Evolutionary conservation across 352 stramenopile species (phyloP).

Genomic region (Thalassiosira exigua): DNA sequence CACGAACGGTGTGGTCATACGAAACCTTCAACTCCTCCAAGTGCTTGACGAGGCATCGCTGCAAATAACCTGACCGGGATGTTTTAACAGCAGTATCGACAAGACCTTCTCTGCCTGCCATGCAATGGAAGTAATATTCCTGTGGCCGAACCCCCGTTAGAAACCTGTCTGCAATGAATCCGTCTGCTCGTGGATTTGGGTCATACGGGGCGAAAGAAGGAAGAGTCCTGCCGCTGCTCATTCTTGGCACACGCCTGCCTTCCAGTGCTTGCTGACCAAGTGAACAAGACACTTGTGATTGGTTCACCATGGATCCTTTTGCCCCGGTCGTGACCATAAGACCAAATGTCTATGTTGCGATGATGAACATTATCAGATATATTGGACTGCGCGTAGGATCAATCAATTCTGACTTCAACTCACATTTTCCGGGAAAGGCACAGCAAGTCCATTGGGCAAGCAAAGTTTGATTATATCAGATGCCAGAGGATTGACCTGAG

Average conservation of each 20-base stretch:
- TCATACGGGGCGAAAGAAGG: constrained; percentile 98
- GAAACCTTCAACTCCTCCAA: constrained; percentile 96
- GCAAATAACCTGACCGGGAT: constrained; percentile 98
- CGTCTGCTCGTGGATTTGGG: constrained; percentile 95
- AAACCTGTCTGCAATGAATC: constrained; percentile 99
- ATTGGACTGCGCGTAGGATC: background rate
- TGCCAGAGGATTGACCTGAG: constrained; percentile 88
- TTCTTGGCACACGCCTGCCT: constrained; percentile 97
- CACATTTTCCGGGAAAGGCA: constrained; percentile 97
- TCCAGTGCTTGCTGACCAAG: constrained; percentile 99
- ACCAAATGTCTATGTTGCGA: constrained; percentile 89
- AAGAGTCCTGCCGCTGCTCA: constrained; percentile 96
- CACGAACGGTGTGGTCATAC: constrained; percentile 99
- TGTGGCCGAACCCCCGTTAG: constrained; percentile 95
- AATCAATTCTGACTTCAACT: constrained; percentile 15
- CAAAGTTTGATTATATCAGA: constrained; percentile 99
- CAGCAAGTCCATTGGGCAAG: constrained; percentile 95
- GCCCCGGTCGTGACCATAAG: constrained; percentile 99
- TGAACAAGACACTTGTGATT: constrained; percentile 97
- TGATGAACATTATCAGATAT: background rate
- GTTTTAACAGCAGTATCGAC: constrained; percentile 99
- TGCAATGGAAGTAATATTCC: constrained; percentile 99
- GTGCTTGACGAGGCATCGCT: constrained; percentile 99
- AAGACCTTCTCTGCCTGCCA: constrained; percentile 97
- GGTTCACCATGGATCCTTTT: constrained; percentile 99